Percentiles rank a stretch among this genome's conserved stretches.
Evolutionary conservation across 2,329 filamentous ascomycete species (phyloP).

Genomic region (Rhinocladiella similis): DNA sequence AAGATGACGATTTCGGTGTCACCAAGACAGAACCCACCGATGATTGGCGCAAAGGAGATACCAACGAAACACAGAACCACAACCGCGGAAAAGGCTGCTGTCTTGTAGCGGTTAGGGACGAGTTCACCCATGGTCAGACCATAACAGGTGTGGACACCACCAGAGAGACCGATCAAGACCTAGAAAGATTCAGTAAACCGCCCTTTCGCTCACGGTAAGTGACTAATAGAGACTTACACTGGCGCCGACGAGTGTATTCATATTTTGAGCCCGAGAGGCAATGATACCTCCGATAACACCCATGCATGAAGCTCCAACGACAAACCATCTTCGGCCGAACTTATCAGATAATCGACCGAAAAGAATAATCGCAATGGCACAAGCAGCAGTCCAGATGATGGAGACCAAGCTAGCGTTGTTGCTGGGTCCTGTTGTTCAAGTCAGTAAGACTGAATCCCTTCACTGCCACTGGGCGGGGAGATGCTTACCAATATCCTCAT

Average conservation of each 20-base stretch:
- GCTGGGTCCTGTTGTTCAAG: background rate
- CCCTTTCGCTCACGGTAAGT: too few relatives aligned
- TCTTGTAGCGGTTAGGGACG: slow-evolving; percentile 12
- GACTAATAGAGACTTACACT: slow-evolving; percentile 9
- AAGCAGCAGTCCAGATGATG: slow-evolving; percentile 18
- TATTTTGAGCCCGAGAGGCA: slow-evolving; percentile 32
- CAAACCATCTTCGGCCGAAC: slow-evolving; percentile 21
- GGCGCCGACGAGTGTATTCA: slow-evolving; percentile 35
- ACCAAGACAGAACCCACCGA: too few relatives aligned
- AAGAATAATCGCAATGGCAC: slow-evolving; percentile 16
- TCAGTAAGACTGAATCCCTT: background rate
- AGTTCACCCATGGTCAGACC: slow-evolving; percentile 16
- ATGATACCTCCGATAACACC: slow-evolving; percentile 30
- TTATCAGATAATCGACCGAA: slow-evolving; percentile 23
- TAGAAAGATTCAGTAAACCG: too few relatives aligned
- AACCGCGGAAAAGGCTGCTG: slow-evolving; percentile 1
- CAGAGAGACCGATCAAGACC: slow-evolving; percentile 6
- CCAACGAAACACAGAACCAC: background rate
- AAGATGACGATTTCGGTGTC: too few relatives aligned
- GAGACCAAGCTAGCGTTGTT: slow-evolving; percentile 18
- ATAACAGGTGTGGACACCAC: slow-evolving; percentile 15
- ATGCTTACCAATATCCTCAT: slow-evolving; percentile 19
- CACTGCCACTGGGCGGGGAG: background rate
- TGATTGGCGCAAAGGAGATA: background rate
- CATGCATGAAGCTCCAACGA: slow-evolving; percentile 12